A percentile compares a stretch with the other conserved stretches of the same genome.
Conservation (phyloP, 805 yeast species). For the Ogataea trehalophila region DNA sequence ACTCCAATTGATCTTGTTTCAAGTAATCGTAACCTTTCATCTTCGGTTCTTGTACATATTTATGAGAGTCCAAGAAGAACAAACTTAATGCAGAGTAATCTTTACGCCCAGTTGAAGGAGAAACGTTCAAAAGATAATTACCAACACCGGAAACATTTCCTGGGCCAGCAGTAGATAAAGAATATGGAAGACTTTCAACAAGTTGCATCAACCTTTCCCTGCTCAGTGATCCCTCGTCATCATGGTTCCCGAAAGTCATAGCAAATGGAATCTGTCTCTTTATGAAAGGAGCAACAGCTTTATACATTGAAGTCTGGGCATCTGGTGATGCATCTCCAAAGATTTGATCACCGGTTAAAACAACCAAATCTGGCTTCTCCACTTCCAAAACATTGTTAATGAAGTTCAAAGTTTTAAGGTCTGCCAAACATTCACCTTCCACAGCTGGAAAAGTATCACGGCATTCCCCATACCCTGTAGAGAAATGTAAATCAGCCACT, state of each 20-base stretch:
- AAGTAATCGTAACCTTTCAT: constrained; percentile 84
- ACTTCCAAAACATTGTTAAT: constrained; percentile 57
- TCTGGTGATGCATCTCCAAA: constrained; percentile 80
- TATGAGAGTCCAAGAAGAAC: constrained; percentile 82
- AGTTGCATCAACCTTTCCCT: constrained; percentile 59
- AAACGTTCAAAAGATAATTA: constrained; percentile 59
- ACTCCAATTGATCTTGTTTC: constrained; percentile 29
- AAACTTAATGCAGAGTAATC: constrained; percentile 46
- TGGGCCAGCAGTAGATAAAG: constrained; percentile 60
- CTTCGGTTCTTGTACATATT: constrained; percentile 63
- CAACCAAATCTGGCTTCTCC: constrained; percentile 82
- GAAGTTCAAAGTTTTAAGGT: constrained; percentile 60
- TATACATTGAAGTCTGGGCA: constrained; percentile 74
- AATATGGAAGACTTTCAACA: constrained; percentile 58
- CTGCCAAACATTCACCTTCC: constrained; percentile 65
- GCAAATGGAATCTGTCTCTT: constrained; percentile 75
- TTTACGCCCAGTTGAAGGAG: constrained; percentile 31
- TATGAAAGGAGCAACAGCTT: constrained; percentile 69
- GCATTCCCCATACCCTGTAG: constrained; percentile 81
- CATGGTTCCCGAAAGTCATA: constrained; percentile 87
- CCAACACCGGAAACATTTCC: constrained; percentile 74
- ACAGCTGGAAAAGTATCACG: constrained; percentile 59
- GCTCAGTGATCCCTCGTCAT: constrained; percentile 72
- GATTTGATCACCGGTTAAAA: constrained; percentile 87
- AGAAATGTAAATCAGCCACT: constrained; percentile 85